These are phyloP conservation scores for Stagonosporopsis chrysanthemi DNA, from an alignment of 2,329 filamentous ascomycete species.

Conservation along the genomic window DNA sequence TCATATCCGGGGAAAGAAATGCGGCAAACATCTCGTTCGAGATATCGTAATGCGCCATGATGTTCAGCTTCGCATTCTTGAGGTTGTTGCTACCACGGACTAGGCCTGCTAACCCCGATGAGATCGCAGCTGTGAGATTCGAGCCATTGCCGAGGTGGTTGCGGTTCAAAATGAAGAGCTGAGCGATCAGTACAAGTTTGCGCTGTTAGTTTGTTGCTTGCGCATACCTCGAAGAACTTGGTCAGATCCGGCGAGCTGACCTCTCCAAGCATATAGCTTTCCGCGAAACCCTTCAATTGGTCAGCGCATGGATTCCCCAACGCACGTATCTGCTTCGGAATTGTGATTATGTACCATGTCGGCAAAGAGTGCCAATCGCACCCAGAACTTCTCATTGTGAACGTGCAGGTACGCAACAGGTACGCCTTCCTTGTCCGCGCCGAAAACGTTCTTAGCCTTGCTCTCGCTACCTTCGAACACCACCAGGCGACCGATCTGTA, in stretches of 20 bases:
- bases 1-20: constrained; percentile 78
- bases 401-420: constrained; percentile 65
- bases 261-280: constrained; percentile 77
- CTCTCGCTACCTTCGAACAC: constrained; percentile 54
- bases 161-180: constrained; percentile 77
- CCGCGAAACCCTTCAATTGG: constrained; percentile 65
- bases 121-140: constrained; percentile 67
- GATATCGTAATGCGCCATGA: constrained; percentile 77
- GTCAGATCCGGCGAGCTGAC: constrained; percentile 72
- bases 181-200: constrained; percentile 26
- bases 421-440: constrained; percentile 47
- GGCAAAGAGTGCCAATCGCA: constrained; percentile 71
- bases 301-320: not conserved
- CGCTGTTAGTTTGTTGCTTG: not conserved
- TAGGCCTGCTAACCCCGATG: constrained; percentile 64
- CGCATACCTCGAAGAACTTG: constrained; percentile 68
- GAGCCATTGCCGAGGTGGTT: constrained; percentile 69
- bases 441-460: constrained; percentile 54
- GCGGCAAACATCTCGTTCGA: constrained; percentile 79
- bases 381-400: constrained; percentile 73
- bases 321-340: not conserved
- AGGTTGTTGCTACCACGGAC: constrained; percentile 57
- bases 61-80: constrained; percentile 66
- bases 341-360: constrained; percentile 64
- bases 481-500: constrained; percentile 56